Evolutionary conservation across 78 protist species (phyloP).

Genomic region (Polysphondylium violaceum): DNA sequence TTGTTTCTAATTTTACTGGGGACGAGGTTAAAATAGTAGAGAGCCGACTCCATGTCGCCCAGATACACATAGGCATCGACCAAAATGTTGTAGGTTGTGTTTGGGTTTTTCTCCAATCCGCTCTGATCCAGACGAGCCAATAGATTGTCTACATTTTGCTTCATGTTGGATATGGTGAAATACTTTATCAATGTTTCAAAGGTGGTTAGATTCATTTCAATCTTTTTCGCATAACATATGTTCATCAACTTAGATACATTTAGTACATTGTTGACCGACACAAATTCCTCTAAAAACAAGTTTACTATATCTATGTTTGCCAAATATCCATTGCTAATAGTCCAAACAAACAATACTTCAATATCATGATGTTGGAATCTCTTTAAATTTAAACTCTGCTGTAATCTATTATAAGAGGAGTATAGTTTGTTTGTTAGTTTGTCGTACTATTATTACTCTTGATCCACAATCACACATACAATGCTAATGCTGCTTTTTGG

Average conservation of each 20-base stretch:
- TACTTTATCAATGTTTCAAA: slow-evolving; percentile 3
- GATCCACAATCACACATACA: neutral
- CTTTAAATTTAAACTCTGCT: neutral
- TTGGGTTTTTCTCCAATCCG: neutral
- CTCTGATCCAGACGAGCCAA: neutral
- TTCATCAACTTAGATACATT: slow-evolving; percentile 3
- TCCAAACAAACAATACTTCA: slow-evolving; percentile 21
- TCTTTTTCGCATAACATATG: neutral
- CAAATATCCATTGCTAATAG: neutral
- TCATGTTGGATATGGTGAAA: slow-evolving; percentile 11
- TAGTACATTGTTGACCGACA: neutral
- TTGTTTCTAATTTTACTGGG: too few species aligned
- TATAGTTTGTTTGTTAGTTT: neutral
- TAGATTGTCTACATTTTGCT: neutral
- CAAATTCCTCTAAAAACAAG: slow-evolving; percentile 9
- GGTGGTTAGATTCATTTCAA: slow-evolving; percentile 8
- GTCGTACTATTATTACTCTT: neutral
- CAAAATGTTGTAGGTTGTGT: neutral
- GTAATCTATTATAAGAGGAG: neutral
- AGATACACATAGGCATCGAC: slow-evolving; percentile 2
- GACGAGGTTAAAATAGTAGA: neutral
- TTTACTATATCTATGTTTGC: slow-evolving; percentile 2
- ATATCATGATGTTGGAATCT: slow-evolving; percentile 18
- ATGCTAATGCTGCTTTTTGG: neutral
- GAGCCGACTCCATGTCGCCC: neutral